Base-by-base conservation (phyloP, 306 rosid species). In the Vachellia pachyceras region DNA sequence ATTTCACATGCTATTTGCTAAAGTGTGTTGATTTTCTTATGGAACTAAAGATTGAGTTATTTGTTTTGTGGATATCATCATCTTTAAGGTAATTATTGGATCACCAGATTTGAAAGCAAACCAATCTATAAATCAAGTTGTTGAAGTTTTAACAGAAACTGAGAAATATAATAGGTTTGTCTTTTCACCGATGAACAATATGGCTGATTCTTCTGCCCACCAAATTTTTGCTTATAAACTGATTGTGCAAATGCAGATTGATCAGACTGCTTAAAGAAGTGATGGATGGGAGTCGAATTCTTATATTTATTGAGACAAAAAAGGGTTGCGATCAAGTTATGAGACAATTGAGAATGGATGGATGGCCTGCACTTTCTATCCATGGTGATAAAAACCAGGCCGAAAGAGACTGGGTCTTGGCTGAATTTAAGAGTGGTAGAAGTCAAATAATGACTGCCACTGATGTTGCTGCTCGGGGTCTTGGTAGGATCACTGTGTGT, bases 401-500 rank as follows among this genome's bases (percentile, higher is more conserved):
- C 0, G 99, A 95, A 88, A 91, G 99, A 80, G 99, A 95, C 81
- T 95, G 97, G 99, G 99, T 95, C 78, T 87, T 95, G 83, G 90
- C 99, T 77, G 99, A 95, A 84, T 95, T 95, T 93, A 95, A 93
- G 87, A 90, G 93, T 91, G 99, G 99, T 85, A 87, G 97, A 87
- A 93, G 94, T 86, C 97, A 93, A 72, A 86, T 95, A 84, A 95
- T 95, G 99, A 93, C 98, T 85, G 99, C 99, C 95, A 95, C 99
- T 80, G 99, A 95, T 92, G 99, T 95, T 89, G 99, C 99, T 86
- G 99, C 99, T 0, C 95, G 99, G 83, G 99, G 99, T 89, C 98
- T 95, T 91, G 99, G 99, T 95, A 95, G 97, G 99, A 83, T 90
- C 83, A 89, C 86, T 90, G 88, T 88, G 91, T 93, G 88, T 83